Percentiles rank a stretch among this genome's conserved stretches.
Conservation (phyloP, 495 filamentous ascomycete species). For the Trichoderma erinaceum region DNA sequence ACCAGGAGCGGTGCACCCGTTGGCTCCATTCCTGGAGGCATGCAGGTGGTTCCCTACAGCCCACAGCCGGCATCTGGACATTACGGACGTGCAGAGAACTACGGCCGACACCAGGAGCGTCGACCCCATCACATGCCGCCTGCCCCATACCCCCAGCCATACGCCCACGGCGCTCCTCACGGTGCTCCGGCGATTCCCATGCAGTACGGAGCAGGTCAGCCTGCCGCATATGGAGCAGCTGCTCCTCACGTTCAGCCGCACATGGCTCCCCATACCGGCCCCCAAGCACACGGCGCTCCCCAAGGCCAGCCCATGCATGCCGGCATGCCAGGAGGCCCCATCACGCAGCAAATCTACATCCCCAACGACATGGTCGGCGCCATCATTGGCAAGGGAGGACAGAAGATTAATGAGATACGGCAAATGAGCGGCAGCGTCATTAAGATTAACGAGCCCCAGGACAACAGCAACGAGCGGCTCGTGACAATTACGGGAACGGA, state of each 20-base stretch:
- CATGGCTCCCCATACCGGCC: slow-evolving; percentile 46
- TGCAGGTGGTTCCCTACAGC: slow-evolving; percentile 95
- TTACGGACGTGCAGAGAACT: slow-evolving; percentile 86
- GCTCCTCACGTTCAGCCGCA: slow-evolving; percentile 69
- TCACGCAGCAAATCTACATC: slow-evolving; percentile 98
- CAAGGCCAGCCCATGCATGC: slow-evolving; percentile 66
- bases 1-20: slow-evolving; percentile 90
- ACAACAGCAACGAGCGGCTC: slow-evolving; percentile 95
- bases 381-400: slow-evolving; percentile 97
- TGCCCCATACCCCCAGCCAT: slow-evolving; percentile 62
- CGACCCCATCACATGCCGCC: slow-evolving; percentile 54
- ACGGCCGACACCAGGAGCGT: slow-evolving; percentile 65
- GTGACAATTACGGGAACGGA: slow-evolving; percentile 97
- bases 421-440: slow-evolving; percentile 96
- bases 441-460: slow-evolving; percentile 99
- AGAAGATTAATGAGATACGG: slow-evolving; percentile 98
- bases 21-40: slow-evolving; percentile 87
- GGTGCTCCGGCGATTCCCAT: slow-evolving; percentile 61
- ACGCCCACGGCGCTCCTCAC: slow-evolving; percentile 55
- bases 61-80: slow-evolving; percentile 88
- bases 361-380: slow-evolving; percentile 99
- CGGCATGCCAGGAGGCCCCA: slow-evolving; percentile 68
- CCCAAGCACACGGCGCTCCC: slow-evolving; percentile 36
- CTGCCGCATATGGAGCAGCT: slow-evolving; percentile 58
- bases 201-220: slow-evolving; percentile 54